Conservation (phyloP, 345 rosid genomes). For the Aquilaria yunnanensis region DNA sequence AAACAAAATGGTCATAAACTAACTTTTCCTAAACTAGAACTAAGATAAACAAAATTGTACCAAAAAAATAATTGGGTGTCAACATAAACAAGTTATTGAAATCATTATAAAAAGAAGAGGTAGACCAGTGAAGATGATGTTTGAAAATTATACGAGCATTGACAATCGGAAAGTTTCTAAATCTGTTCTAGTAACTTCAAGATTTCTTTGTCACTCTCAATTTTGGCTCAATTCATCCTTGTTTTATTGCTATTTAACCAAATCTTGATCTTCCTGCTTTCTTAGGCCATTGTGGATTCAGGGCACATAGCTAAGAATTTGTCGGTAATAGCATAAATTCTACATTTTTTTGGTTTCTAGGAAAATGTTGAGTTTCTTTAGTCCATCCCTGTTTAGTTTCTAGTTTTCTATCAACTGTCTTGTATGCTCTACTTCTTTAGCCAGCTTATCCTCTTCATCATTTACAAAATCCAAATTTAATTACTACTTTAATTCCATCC, state of each 20-base stretch:
- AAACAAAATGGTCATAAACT: no score
- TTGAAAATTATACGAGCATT: slow-evolving; percentile 79
- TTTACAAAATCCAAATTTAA: no score
- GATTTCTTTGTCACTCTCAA: slow-evolving; percentile 11
- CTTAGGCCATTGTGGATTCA: slow-evolving; percentile 86
- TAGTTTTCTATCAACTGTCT: no score
- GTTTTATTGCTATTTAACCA: slow-evolving; percentile 14
- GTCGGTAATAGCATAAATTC: slow-evolving; percentile 32
- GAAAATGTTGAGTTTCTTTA: slow-evolving; percentile 1
- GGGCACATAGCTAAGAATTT: slow-evolving; percentile 60
- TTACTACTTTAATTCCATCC: no score
- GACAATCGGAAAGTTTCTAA: slow-evolving; percentile 86
- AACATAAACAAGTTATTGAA: background rate
- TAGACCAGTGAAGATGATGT: slow-evolving; percentile 61
- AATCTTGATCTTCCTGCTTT: slow-evolving; percentile 23
- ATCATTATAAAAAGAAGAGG: background rate
- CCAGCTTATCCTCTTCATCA: no score
- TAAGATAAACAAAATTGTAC: no score
- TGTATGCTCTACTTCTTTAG: no score
- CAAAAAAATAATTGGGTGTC: no score
- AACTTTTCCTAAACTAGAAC: no score
- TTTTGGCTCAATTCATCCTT: background rate
- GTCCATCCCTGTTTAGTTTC: no score
- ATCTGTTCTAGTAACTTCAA: slow-evolving; percentile 77
- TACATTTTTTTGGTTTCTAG: background rate